These are phyloP conservation scores for Vitis hybrid DNA, from an alignment of 177 flowering plant species.

Conservation along the genomic window DNA sequence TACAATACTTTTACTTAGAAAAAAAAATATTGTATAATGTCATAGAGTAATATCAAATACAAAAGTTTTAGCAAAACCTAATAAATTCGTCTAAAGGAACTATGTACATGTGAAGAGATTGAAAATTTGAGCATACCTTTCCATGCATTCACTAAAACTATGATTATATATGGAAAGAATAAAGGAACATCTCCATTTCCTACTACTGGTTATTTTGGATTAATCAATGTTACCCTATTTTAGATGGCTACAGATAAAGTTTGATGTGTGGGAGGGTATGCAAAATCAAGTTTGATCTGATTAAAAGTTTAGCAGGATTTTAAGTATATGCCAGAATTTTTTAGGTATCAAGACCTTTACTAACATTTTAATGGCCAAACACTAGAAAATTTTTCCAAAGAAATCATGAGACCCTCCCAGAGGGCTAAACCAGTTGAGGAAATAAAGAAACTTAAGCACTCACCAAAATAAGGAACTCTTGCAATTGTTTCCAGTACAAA, in stretches of 20 bases:
- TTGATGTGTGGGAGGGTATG: not conserved
- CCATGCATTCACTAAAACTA: no score
- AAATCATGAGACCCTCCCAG: not conserved
- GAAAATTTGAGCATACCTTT: not conserved
- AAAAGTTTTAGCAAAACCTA: not conserved
- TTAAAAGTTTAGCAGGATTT: slow-evolving; percentile 1
- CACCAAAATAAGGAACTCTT: slow-evolving; percentile 97
- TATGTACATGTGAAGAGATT: not conserved
- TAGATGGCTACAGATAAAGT: no score
- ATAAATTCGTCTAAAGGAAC: not conserved
- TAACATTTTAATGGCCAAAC: not conserved
- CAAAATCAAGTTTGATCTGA: not conserved
- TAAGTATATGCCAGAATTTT: not conserved
- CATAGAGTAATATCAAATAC: not conserved
- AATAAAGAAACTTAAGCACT: slow-evolving; percentile 22
- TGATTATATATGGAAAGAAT: no score
- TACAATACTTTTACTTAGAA: no score
- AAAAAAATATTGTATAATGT: not conserved
- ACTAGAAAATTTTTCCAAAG: not conserved
- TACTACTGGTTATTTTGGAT: no score
- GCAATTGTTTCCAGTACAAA: slow-evolving; percentile 97
- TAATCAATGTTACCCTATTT: no score
- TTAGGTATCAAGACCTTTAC: not conserved
- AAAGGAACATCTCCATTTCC: no score
- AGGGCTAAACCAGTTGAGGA: slow-evolving; percentile 2